Evolutionary conservation across 2,329 filamentous ascomycete species (phyloP).

Genomic region (Penicillium sp.): DNA sequence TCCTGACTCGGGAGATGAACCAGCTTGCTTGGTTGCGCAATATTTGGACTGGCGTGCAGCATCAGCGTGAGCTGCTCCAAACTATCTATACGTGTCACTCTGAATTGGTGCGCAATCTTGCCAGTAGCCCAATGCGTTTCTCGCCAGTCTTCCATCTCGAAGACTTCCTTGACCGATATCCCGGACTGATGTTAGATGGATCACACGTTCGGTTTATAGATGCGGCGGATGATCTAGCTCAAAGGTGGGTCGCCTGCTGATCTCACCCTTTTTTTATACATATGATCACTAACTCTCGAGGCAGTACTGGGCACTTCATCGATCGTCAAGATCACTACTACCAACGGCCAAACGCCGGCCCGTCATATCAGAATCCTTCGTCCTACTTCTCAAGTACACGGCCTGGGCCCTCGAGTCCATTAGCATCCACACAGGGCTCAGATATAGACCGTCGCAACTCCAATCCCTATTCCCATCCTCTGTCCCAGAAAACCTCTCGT

Average conservation of each 20-base stretch:
- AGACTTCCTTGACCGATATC: conserved; percentile 83
- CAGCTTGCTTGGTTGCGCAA: conserved; percentile 72
- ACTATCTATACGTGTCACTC: conserved; percentile 74
- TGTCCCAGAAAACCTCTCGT: conserved; percentile 1
- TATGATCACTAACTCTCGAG: not conserved
- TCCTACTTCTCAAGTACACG: conserved; percentile 14
- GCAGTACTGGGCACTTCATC: conserved; percentile 7
- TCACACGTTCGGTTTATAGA: conserved; percentile 71
- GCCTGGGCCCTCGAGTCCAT: conserved; percentile 3
- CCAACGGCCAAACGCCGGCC: conserved; percentile 16
- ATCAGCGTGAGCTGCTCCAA: conserved; percentile 76
- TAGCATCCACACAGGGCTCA: conserved; percentile 9
- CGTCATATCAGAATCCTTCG: conserved; percentile 13
- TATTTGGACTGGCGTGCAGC: conserved; percentile 73
- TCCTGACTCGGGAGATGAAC: conserved; percentile 74
- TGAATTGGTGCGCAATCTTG: conserved; percentile 71
- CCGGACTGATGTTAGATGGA: conserved; percentile 67
- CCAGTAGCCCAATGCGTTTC: conserved; percentile 67
- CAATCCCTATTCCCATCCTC: conserved; percentile 4
- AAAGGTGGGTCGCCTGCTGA: conserved; percentile 9
- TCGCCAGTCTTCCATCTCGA: conserved; percentile 79
- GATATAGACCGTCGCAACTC: conserved; percentile 13
- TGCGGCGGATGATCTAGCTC: conserved; percentile 53
- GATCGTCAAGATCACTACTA: conserved; percentile 23
- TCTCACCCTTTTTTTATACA: not conserved